These are phyloP conservation scores for Tricholoma furcatifolium DNA, from an alignment of 768 basidiomycete species.

Conservation along the genomic window DNA sequence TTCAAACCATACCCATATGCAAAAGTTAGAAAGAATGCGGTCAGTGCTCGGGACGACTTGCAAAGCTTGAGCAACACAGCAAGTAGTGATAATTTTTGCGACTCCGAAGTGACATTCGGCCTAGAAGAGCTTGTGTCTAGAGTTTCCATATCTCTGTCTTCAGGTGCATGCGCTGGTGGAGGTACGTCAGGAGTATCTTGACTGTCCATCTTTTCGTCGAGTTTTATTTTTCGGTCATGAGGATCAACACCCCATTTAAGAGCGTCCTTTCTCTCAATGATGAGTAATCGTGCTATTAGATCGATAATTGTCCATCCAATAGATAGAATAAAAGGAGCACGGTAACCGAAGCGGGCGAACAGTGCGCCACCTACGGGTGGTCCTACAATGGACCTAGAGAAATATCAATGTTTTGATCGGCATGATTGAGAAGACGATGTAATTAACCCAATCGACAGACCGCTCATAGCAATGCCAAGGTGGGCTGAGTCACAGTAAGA, in stretches of 20 bases:
- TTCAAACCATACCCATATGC: conserved; percentile 48
- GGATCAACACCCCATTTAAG: conserved; percentile 48
- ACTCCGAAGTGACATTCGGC: not conserved
- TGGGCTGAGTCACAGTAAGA: conserved; percentile 37
- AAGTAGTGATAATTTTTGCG: conserved; percentile 31
- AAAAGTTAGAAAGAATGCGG: conserved; percentile 42
- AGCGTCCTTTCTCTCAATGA: conserved; percentile 57
- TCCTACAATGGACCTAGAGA: conserved; percentile 47
- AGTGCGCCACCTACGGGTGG: conserved; percentile 58
- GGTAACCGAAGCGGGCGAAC: conserved; percentile 55
- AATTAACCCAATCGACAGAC: conserved; percentile 51
- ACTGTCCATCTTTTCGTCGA: not conserved
- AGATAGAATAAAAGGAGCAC: conserved; percentile 58
- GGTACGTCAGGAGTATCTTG: not conserved
- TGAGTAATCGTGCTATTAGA: conserved; percentile 49
- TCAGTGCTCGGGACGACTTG: conserved; percentile 49
- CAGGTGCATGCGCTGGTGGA: not conserved
- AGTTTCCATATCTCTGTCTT: not conserved
- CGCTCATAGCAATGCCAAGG: conserved; percentile 59
- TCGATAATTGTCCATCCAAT: conserved; percentile 47
- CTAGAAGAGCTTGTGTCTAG: not conserved
- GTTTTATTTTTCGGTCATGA: conserved; percentile 7
- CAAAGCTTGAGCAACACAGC: conserved; percentile 40
- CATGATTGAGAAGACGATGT: not conserved
- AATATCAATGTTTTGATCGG: conserved; percentile 3